Conservation (phyloP, 176 grass and related monocot species). For the Hordeum marinum region DNA sequence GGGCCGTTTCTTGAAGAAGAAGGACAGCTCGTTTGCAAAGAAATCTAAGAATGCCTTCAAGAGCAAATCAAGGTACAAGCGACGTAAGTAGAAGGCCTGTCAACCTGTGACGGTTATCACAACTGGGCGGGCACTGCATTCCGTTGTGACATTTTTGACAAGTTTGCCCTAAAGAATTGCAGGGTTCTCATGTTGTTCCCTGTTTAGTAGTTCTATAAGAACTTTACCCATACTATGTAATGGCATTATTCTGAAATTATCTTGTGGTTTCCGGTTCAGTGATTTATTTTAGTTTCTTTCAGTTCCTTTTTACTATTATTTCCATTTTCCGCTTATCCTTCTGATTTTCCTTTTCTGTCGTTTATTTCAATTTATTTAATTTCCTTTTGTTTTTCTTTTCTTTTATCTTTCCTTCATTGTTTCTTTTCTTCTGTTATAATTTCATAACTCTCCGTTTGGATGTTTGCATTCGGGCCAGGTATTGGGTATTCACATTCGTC, state of each 20-base stretch:
- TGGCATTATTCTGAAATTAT: neutral
- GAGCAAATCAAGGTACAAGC: constrained; percentile 81
- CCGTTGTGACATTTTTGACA: constrained; percentile 13
- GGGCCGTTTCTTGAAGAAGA: constrained; percentile 51
- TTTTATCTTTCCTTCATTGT: no score
- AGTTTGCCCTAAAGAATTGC: neutral
- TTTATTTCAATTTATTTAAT: no score
- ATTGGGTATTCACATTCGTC: neutral
- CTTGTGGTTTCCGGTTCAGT: neutral
- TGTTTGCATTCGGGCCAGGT: neutral
- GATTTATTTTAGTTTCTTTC: no score
- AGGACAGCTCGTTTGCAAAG: constrained; percentile 20
- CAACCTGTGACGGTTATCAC: neutral
- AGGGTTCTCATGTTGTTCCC: neutral
- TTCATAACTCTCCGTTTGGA: no score
- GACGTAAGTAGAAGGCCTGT: constrained; percentile 36
- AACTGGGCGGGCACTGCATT: neutral
- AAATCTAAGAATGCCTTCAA: constrained; percentile 90
- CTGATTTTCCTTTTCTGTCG: no score
- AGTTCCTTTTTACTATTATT: no score
- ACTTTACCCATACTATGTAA: neutral
- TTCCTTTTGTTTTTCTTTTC: no score
- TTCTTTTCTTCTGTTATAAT: no score
- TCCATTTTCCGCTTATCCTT: no score
- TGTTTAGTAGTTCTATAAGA: neutral